Conservation (phyloP, 2,329 filamentous ascomycete species). For the Aspergillus terreus region DNA sequence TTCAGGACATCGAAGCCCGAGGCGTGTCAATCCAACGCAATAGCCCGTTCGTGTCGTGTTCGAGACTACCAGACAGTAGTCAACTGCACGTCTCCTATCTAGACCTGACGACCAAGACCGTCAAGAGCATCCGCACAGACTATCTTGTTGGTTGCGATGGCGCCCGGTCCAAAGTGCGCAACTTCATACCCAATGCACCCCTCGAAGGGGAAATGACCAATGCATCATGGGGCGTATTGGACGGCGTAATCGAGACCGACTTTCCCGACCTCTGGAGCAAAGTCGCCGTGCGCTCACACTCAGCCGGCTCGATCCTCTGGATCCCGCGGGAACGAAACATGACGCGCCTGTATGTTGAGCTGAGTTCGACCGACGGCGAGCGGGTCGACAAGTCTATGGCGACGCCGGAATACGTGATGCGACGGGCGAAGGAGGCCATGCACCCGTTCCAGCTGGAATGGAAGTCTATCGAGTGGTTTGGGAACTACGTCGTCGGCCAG, state of each 20-base stretch:
- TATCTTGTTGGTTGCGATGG: constrained; percentile 72
- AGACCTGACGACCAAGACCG: constrained; percentile 33
- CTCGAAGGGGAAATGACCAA: constrained; percentile 49
- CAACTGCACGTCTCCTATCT: constrained; percentile 43
- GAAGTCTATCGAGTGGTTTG: constrained; percentile 48
- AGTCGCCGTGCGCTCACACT: constrained; percentile 64
- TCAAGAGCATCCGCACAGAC: constrained; percentile 50
- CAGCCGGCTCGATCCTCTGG: constrained; percentile 67
- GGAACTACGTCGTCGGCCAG: constrained; percentile 50
- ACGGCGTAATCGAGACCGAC: constrained; percentile 62
- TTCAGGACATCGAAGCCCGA: constrained; percentile 64
- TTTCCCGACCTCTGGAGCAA: constrained; percentile 76
- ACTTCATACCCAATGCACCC: constrained; percentile 54
- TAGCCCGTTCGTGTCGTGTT: constrained; percentile 59
- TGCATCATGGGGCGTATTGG: constrained; percentile 68
- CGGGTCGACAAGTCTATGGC: constrained; percentile 30
- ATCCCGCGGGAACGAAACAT: constrained; percentile 70
- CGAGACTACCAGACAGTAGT: constrained; percentile 24
- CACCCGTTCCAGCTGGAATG: constrained; percentile 44
- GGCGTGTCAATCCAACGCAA: constrained; percentile 62
- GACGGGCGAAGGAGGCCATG: constrained; percentile 42
- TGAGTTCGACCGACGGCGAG: constrained; percentile 24
- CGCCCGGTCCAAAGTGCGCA: constrained; percentile 66
- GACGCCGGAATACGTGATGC: constrained; percentile 67
- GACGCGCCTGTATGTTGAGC: constrained; percentile 58